Percentiles rank a stretch among this genome's conserved stretches.
Conservation (phyloP, 2,329 filamentous ascomycete species). For the Nemania serpens region DNA sequence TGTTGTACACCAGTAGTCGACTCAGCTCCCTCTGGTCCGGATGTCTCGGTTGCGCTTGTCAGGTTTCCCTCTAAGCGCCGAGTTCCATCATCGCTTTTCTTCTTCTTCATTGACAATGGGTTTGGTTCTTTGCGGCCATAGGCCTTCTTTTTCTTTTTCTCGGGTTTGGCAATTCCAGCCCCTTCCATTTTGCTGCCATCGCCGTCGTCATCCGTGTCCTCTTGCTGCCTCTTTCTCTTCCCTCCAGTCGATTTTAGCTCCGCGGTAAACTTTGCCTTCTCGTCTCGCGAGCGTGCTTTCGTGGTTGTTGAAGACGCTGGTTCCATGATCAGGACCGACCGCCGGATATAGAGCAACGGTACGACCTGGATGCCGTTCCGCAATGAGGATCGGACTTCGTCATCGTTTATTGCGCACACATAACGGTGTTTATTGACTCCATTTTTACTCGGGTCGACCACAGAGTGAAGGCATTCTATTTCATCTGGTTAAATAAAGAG, state of each 20-base stretch:
- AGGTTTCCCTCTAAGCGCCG: background rate
- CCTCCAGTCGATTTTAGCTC: conserved; percentile 62
- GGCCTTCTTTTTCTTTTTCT: conserved; percentile 58
- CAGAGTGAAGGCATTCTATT: conserved; percentile 70
- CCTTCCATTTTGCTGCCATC: conserved; percentile 32
- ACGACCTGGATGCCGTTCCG: conserved; percentile 68
- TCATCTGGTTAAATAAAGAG: conserved; percentile 46
- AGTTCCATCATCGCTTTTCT: conserved; percentile 48
- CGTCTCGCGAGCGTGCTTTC: conserved; percentile 67
- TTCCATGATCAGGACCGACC: conserved; percentile 73
- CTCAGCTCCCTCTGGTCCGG: conserved; percentile 24
- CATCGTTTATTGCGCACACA: conserved; percentile 75
- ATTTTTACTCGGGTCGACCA: conserved; percentile 77
- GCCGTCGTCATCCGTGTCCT: conserved; percentile 45
- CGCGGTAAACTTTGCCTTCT: conserved; percentile 74
- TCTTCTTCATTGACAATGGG: conserved; percentile 73
- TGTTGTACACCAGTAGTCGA: conserved; percentile 8
- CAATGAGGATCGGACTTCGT: conserved; percentile 65
- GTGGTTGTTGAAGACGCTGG: conserved; percentile 74
- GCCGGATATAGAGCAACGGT: conserved; percentile 77
- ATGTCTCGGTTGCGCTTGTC: conserved; percentile 9
- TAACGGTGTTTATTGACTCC: conserved; percentile 79
- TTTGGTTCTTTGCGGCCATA: conserved; percentile 72
- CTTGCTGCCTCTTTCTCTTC: conserved; percentile 57
- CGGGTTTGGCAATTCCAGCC: conserved; percentile 32